Evolutionary conservation across 2,329 filamentous ascomycete genomes (phyloP), one percentile per base, ranked within the genome.

Genomic region (Mariannaea sp.): DNA sequence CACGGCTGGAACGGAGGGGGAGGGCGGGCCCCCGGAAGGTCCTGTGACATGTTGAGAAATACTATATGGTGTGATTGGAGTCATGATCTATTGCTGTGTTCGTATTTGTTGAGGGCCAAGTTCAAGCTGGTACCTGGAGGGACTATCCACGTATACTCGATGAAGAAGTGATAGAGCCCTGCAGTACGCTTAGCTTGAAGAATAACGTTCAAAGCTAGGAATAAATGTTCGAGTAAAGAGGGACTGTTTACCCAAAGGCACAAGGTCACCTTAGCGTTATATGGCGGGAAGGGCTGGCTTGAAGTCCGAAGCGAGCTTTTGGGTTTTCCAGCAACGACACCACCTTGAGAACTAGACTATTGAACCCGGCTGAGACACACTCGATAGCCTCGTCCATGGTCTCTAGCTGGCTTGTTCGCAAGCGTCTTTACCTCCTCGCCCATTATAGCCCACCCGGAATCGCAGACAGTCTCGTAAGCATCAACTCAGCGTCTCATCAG

Each of bases 11-110:
- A 30, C 13, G 10, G 7, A n/a, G n/a, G n/a, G n/a, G n/a, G n/a
- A n/a, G n/a, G n/a, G n/a, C n/a, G n/a, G n/a, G n/a, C n/a, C n/a
- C n/a, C n/a, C n/a, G n/a, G n/a, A n/a, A 32, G 49, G 36, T 35
- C 49, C 20, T 52, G 44, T 52, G 49, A 52, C 49, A 32, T 13
- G 7, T 7, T n/a, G 17, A 13, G 41, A 35, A 19, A 19, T 14
- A 30, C 30, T 7, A 20, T 16, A 29, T 52, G 42, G 42, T 52
- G 49, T 52, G 49, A 52, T 52, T 46, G 42, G 49, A 19, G 16
- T 19, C 17, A 5, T 26, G 20, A 10, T 8, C 32, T 29, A 4
- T 13, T 27, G 24, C 26, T 51, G 49, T 45, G 26, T 51, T 30
- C 22, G 49, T 42, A 40, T 45, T 41, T 26, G 17, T 19, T 27